Conservation (phyloP, 257 asterid species). For the Leptodermis oblonga region DNA sequence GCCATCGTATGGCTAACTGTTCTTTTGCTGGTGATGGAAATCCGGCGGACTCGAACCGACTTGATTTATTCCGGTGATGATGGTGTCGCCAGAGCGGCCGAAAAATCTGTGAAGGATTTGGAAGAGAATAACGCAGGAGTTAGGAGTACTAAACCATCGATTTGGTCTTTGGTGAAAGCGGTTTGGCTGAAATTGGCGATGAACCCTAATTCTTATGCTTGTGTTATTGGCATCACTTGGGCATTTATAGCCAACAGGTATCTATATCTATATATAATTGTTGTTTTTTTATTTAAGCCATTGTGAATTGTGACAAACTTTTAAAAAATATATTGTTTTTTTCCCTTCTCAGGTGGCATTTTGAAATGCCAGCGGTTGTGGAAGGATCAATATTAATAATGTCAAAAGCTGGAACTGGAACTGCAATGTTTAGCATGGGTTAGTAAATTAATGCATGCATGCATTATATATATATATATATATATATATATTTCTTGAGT, state of each 20-base stretch:
- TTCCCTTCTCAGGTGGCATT: slow-evolving; percentile 27
- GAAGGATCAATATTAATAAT: slow-evolving; percentile 29
- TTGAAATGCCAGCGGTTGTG: slow-evolving; percentile 32
- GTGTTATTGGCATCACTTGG: slow-evolving; percentile 34
- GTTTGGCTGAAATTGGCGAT: slow-evolving; percentile 28
- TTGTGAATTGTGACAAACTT: too few relatives aligned
- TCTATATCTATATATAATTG: too few relatives aligned
- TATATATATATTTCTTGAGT: too few relatives aligned
- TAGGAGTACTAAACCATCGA: slow-evolving; percentile 5
- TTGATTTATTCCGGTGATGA: neutral
- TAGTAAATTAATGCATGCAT: neutral
- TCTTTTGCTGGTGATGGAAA: slow-evolving; percentile 43
- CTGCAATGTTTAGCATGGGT: slow-evolving; percentile 46
- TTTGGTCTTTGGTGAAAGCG: slow-evolving; percentile 23
- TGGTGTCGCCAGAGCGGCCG: neutral
- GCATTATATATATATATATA: too few relatives aligned
- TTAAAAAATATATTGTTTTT: too few relatives aligned
- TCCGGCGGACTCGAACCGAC: slow-evolving; percentile 26
- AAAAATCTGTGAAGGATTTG: slow-evolving; percentile 13
- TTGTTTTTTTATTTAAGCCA: too few relatives aligned
- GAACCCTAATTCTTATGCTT: slow-evolving; percentile 37
- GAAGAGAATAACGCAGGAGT: slow-evolving; percentile 12
- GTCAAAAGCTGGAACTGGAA: slow-evolving; percentile 38
- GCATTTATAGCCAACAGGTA: slow-evolving; percentile 31
- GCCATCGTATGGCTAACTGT: slow-evolving; percentile 48